phyloP scores from a whole-genome alignment of 257 asterid genomes.

The Gentiana straminea region DNA sequence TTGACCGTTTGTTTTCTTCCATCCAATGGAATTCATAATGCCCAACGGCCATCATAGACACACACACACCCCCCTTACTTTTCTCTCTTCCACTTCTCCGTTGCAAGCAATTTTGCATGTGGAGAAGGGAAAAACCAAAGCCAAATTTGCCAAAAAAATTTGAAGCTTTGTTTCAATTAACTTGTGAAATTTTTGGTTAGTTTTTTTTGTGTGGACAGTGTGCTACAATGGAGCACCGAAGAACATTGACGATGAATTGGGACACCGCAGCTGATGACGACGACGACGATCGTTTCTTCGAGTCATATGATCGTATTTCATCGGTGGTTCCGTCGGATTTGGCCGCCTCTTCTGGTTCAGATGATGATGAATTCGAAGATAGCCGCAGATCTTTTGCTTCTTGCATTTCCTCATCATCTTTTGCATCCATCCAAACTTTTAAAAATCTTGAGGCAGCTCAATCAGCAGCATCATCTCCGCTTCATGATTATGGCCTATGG shows the following conservation, averaged over 20 bases:
- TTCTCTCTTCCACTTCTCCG: slow-evolving; percentile 57
- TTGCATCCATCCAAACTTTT: slow-evolving; percentile 26
- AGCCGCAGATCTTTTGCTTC: slow-evolving; percentile 70
- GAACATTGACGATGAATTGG: slow-evolving; percentile 88
- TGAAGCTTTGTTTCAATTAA: not conserved
- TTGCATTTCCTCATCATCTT: slow-evolving; percentile 23
- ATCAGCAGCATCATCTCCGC: slow-evolving; percentile 8
- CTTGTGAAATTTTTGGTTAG: not conserved
- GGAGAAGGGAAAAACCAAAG: not conserved
- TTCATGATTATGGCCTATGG: slow-evolving; percentile 71
- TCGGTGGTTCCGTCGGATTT: slow-evolving; percentile 42
- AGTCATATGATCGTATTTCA: slow-evolving; percentile 47
- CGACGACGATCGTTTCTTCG: slow-evolving; percentile 76
- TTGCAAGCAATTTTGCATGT: slow-evolving; percentile 11
- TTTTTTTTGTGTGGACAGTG: slow-evolving; percentile 9
- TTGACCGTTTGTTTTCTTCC: slow-evolving; percentile 27
- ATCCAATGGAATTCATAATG: slow-evolving; percentile 5
- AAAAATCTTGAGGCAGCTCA: slow-evolving; percentile 11
- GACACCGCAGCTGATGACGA: slow-evolving; percentile 59
- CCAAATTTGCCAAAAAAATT: not conserved
- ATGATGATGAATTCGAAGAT: slow-evolving; percentile 58
- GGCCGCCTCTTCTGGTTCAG: slow-evolving; percentile 44
- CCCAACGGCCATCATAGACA: slow-evolving; percentile 12
- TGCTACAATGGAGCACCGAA: slow-evolving; percentile 42
- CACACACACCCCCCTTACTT: slow-evolving; percentile 29